Evolutionary conservation across 2,329 filamentous ascomycete genomes (phyloP), one percentile per base, ranked within the genome.

Genomic region (Xylariaceae sp.): DNA sequence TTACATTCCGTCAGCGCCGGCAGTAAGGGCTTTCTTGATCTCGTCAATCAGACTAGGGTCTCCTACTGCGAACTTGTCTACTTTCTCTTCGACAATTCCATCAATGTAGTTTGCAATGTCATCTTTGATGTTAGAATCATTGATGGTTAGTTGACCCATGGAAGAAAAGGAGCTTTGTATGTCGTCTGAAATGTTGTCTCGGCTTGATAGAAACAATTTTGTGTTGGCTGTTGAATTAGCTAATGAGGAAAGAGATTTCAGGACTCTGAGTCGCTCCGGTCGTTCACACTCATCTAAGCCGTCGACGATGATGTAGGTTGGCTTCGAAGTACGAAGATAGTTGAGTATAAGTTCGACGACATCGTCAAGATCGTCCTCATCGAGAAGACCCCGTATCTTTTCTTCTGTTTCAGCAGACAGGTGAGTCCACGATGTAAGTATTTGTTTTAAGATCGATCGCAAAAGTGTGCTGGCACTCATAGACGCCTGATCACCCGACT

Each of bases 1-100:
- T 61, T 62, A 75, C 72, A 74, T 74, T 54, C 71, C 72, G 35
- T 72, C 55, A 2, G 73, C 68, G 39, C 69, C 66, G 7, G 64
- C 37, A 51, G 63, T 61, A 7, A 75, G 66, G 7, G 65, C 66
- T 4, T 66, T 7, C 51, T 64, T 64, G 47, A 74, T 69, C 18
- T 69, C 65, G 5, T 54, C 15, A 10, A 62, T 54, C n/a, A 71
- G 57, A 4, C 34, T 9, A n/a, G 51, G 51, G 3, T 66, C 53
- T 17, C 59, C 55, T 30, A 61, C 10, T n/a, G 4, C 4, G 2
- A 58, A 17, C 11, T 55, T 39, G 9, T n/a, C n/a, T 30, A 34
- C 35, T 39, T 55, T 61, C 4, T 58, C 49, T 11, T 9, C 3
- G 3, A 61, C 13, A 48, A 44, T 49, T 9, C 42, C 55, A n/a